Evolutionary conservation across 345 rosid species (phyloP).

Genomic region (Alliaria petiolata): DNA sequence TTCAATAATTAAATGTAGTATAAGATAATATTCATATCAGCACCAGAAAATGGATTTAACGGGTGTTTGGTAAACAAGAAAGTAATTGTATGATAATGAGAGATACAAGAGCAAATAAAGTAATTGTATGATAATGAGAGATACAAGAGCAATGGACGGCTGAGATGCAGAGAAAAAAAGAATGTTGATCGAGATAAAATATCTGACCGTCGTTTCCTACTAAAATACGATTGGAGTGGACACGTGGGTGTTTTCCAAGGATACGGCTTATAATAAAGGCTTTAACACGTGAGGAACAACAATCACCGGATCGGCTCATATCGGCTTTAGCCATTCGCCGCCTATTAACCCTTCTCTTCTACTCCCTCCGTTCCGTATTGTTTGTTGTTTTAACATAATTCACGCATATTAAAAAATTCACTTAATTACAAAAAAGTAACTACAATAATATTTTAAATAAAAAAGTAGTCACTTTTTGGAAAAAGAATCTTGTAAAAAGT

Average conservation of each 20-base stretch:
- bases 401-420: no score
- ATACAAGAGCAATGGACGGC: constrained; percentile 25
- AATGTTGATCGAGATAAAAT: not conserved
- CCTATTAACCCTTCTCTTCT: no score
- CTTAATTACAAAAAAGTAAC: no score
- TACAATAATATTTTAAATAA: no score
- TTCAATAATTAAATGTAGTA: not conserved
- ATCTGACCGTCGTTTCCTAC: constrained; percentile 25
- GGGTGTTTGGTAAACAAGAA: not conserved
- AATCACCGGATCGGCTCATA: no score
- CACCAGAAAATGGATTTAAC: not conserved
- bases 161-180: constrained; percentile 10
- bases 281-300: constrained; percentile 1
- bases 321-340: not conserved
- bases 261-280: constrained; percentile 6
- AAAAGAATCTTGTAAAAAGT: no score
- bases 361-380: no score
- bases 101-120: no score
- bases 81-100: constrained; percentile 5
- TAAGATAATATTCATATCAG: not conserved
- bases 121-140: constrained; percentile 7
- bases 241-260: constrained; percentile 15
- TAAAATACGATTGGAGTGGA: not conserved
- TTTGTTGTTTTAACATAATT: no score
- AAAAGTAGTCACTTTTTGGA: no score